Evolutionary conservation across 2,329 filamentous ascomycete genomes (phyloP), one percentile per base, ranked within the genome.

Genomic region (Emmonsiellopsis sp.): DNA sequence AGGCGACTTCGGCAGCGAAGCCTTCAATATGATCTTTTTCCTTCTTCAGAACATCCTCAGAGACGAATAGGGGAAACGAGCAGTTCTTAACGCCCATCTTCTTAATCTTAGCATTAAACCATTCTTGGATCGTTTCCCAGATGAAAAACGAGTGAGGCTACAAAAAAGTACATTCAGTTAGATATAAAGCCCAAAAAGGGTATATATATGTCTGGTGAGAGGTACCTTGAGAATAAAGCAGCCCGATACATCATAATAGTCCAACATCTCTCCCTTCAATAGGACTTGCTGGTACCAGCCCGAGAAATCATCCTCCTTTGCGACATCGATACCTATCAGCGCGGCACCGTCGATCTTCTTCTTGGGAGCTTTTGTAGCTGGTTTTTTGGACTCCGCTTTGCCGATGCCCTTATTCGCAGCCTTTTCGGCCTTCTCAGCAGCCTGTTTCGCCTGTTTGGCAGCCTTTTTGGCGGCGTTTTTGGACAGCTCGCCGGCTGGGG

Each of bases 251-350:
- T 95, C 87, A 67, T 96, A 97, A 81, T 96, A 98, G 67, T 95
- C 91, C 64, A 97, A 85, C 86, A 98, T 88, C 70, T 96, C 89
- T 63, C 89, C 89, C 81, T 98, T 98, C 67, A 91, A 84, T 54
- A 98, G 86, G 57, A 97, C 88, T 74, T 98, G 92, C 74, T 95
- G 89, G 74, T 98, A 98, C 93, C 93, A 98, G 72, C 85, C 84
- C 50, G 89, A 80, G 69, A 98, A 93, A 74, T 97, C 89, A 47
- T 87, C 85, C 48, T 85, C 78, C 74, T 96, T 97, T 59, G 81
- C 79, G 56, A 87, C 83, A 58, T 91, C 93, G 65, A 96, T 95
- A 59, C 91, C 91, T 63, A 93, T 94, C 60, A 94, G 68, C 51
- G 79, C 80, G 51, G 79, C 78, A 47, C 80, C 81, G 43, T 83